Evolutionary conservation across 108 stramenopile species (phyloP).

Genomic region (Nitzschia palea): DNA sequence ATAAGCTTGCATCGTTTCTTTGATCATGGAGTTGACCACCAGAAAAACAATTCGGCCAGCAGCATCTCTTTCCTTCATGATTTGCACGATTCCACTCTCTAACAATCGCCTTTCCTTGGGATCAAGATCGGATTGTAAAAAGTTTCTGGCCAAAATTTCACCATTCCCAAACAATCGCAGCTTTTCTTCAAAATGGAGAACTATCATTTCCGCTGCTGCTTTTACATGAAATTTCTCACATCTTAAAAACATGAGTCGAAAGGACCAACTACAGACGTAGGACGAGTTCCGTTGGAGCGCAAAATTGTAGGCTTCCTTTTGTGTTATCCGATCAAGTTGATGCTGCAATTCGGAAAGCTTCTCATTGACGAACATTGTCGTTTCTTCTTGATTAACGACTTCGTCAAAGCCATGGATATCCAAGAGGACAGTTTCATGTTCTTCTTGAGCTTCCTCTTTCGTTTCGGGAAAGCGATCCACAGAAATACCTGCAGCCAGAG

Average conservation of each 20-base stretch:
- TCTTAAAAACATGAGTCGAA: conserved; percentile 50
- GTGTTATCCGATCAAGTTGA: background rate
- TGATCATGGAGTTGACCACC: background rate
- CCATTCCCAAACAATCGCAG: conserved; percentile 23
- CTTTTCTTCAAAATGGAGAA: conserved; percentile 31
- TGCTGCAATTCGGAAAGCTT: conserved; percentile 8
- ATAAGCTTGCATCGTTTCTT: background rate
- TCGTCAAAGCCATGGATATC: conserved; percentile 28
- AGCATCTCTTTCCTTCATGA: conserved; percentile 18
- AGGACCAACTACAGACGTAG: conserved; percentile 23
- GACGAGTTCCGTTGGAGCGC: conserved; percentile 1
- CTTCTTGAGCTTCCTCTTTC: background rate
- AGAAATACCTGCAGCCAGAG: conserved; percentile 3
- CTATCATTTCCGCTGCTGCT: conserved; percentile 29
- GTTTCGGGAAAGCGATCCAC: conserved; percentile 11
- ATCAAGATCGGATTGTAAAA: conserved; percentile 7
- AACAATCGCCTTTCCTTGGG: conserved; percentile 6
- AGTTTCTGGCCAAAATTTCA: conserved; percentile 20
- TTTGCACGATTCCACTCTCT: conserved; percentile 14
- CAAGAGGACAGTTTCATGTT: conserved; percentile 11
- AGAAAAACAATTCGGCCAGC: conserved; percentile 20
- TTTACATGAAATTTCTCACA: conserved; percentile 29
- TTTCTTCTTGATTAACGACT: conserved; percentile 9
- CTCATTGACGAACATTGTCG: background rate
- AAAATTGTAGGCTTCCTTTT: conserved; percentile 14